Percentiles rank a stretch among this genome's conserved stretches.
Evolutionary conservation across 2,329 filamentous ascomycete genomes (phyloP).

Genomic region (Colletotrichum tropicale): DNA sequence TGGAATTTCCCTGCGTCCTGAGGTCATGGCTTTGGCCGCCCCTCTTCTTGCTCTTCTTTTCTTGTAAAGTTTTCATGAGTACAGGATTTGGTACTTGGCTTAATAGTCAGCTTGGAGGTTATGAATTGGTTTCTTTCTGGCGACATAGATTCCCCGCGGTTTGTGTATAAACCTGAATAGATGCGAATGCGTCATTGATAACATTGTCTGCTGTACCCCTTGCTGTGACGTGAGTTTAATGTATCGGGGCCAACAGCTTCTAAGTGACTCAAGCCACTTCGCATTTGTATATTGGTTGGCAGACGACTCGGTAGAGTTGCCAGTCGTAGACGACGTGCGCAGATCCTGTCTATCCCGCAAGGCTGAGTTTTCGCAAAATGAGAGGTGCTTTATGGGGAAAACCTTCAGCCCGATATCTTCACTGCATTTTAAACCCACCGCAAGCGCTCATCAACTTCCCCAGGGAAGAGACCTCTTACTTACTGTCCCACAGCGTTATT

Average conservation of each 20-base stretch:
- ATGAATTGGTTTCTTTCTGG: conserved; percentile 16
- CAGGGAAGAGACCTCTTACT: not conserved
- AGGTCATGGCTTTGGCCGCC: conserved; percentile 1
- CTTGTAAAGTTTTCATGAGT: conserved; percentile 11
- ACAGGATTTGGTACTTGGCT: not conserved
- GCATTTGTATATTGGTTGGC: not conserved
- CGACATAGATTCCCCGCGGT: conserved; percentile 15
- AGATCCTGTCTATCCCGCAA: not conserved
- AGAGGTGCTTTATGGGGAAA: not conserved
- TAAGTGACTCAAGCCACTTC: not conserved
- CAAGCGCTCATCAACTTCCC: not conserved
- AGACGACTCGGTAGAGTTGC: not conserved
- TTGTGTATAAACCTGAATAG: conserved; percentile 12
- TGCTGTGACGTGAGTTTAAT: not conserved
- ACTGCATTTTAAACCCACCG: not conserved
- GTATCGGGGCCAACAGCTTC: not conserved
- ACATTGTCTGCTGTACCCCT: not conserved
- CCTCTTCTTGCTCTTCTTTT: conserved; percentile 19
- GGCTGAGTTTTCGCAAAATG: not conserved
- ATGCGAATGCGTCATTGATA: not conserved
- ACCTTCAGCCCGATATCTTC: not conserved
- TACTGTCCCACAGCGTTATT: not conserved
- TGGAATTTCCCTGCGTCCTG: conserved; percentile 11
- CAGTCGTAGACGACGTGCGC: not conserved
- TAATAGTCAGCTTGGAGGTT: conserved; percentile 8